Base-by-base conservation (phyloP, 2,329 filamentous ascomycete species). In the Paramyrothecium roridum region DNA sequence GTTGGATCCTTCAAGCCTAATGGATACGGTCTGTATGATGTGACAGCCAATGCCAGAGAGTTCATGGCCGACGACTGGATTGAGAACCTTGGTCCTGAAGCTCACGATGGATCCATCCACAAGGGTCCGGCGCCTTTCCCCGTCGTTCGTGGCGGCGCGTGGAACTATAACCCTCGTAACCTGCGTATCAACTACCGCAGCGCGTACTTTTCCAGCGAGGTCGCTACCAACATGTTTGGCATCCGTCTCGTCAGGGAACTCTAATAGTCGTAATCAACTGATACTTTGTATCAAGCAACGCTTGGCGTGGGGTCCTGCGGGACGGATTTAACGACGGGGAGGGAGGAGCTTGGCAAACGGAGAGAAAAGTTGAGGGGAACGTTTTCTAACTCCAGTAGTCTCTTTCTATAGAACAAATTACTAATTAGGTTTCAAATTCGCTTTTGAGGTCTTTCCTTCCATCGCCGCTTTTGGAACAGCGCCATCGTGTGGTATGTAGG, bases 31-130 rank as follows among this genome's bases (percentile, higher is more conserved):
- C 57, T 58, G 3, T 57, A 54, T 48, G 57, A 59, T 40, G 30
- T 59, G 48, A 57, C 53, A 6, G 57, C 20, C 40, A 59, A 59
- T 48, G 57, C 57, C 16, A 45, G 57, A 4, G 57, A 59, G 53
- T 59, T 56, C 40, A 53, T 48, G 48, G 55, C 55, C 16, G 55
- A 59, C 30, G 19, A 45, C 13, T 57, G 57, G 57, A 23, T 54
- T 11, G 26, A 13, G 21, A 22, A 54, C 23, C 53, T 56, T 12
- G 23, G 48, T 6, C 3, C 17, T 11, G 20, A 53, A 1, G 20
- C 51, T 33, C 54, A 46, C 50, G 52, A 59, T 30, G 55, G 57
- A 4, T 54, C 55, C 17, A 51, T 52, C 6, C 55, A 54, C 34
- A 26, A 13, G 3, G 57, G 53, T 8, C 55, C 53, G 3, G 55